Percentiles rank a stretch among this genome's conserved stretches.
These are phyloP conservation scores for Tremella fuciformis DNA, from an alignment of 768 basidiomycete species.

Conservation along the genomic window DNA sequence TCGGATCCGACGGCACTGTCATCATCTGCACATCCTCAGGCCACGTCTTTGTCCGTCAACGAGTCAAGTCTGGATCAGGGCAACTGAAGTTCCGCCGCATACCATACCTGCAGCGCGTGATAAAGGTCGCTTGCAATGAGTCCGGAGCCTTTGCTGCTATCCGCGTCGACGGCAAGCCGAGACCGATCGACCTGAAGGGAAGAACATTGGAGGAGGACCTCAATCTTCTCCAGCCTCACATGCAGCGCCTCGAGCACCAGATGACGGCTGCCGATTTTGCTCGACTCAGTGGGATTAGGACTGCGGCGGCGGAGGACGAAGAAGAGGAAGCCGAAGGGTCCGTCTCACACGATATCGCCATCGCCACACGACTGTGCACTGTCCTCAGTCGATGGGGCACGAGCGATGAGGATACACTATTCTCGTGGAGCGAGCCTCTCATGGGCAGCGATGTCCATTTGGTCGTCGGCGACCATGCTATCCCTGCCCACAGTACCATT, in stretches of 20 bases:
- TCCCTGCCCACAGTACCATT: conserved; percentile 39
- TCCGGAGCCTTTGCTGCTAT: conserved; percentile 86
- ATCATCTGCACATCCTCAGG: conserved; percentile 93
- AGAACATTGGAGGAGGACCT: conserved; percentile 66
- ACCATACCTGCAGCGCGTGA: conserved; percentile 77
- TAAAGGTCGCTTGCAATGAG: conserved; percentile 76
- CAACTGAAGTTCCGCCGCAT: conserved; percentile 71
- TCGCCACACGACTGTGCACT: conserved; percentile 41
- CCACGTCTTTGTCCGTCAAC: conserved; percentile 80
- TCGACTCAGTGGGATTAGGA: conserved; percentile 16
- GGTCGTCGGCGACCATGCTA: conserved; percentile 54
- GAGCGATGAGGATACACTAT: conserved; percentile 37
- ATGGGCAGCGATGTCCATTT: conserved; percentile 68
- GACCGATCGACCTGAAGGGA: conserved; percentile 60
- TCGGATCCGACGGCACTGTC: conserved; percentile 80
- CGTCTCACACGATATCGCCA: conserved; percentile 43
- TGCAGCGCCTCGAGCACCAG: conserved; percentile 35
- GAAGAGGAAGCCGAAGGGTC: conserved; percentile 54
- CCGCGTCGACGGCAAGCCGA: conserved; percentile 66
- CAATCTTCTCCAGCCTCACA: conserved; percentile 65
- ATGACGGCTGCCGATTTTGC: conserved; percentile 41
- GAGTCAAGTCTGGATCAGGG: conserved; percentile 55
- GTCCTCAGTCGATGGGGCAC: conserved; percentile 43
- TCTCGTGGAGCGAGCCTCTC: conserved; percentile 44
- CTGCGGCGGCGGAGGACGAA: conserved; percentile 50